Percentiles rank a stretch among this genome's conserved stretches.
These are phyloP conservation scores for Penicillium sp. DNA, from an alignment of 2,329 filamentous ascomycete species.

Conservation along the genomic window DNA sequence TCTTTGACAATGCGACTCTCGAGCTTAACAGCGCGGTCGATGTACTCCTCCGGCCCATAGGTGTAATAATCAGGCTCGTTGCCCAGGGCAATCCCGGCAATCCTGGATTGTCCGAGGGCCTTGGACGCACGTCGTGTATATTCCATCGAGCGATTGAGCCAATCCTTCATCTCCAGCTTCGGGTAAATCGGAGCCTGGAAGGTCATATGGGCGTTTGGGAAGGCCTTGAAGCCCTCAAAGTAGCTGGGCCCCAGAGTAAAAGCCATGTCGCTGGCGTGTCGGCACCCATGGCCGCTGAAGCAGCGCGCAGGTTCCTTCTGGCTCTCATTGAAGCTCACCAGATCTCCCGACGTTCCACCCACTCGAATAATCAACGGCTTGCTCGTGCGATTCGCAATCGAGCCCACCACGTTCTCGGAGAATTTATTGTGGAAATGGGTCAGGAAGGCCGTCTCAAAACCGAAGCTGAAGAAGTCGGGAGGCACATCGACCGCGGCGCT, in stretches of 20 bases:
- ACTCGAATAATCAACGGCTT: constrained; percentile 15
- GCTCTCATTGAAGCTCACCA: constrained; percentile 2
- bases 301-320: constrained; percentile 1
- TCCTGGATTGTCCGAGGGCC: constrained; percentile 2
- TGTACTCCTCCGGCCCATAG: constrained; percentile 7
- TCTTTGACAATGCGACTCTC: constrained; percentile 6
- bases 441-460: constrained; percentile 10
- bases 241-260: constrained; percentile 11
- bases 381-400: constrained; percentile 11
- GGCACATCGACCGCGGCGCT: constrained; percentile 2
- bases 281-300: background rate
- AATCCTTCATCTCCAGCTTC: background rate
- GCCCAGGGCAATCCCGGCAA: constrained; percentile 11
- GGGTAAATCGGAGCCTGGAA: constrained; percentile 14
- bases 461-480: constrained; percentile 11
- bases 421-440: constrained; percentile 5
- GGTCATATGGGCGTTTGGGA: constrained; percentile 10
- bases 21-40: background rate
- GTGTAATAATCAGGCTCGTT: constrained; percentile 14
- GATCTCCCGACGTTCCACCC: constrained; percentile 17
- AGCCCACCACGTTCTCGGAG: constrained; percentile 10
- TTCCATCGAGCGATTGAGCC: constrained; percentile 4
- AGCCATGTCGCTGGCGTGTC: constrained; percentile 3
- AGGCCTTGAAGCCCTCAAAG: constrained; percentile 11
- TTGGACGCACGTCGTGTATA: constrained; percentile 6